A percentile compares a stretch with the other conserved stretches of the same genome.
Evolutionary conservation across 2,329 filamentous ascomycete genomes (phyloP).

Genomic region (Scorias spongiosa): DNA sequence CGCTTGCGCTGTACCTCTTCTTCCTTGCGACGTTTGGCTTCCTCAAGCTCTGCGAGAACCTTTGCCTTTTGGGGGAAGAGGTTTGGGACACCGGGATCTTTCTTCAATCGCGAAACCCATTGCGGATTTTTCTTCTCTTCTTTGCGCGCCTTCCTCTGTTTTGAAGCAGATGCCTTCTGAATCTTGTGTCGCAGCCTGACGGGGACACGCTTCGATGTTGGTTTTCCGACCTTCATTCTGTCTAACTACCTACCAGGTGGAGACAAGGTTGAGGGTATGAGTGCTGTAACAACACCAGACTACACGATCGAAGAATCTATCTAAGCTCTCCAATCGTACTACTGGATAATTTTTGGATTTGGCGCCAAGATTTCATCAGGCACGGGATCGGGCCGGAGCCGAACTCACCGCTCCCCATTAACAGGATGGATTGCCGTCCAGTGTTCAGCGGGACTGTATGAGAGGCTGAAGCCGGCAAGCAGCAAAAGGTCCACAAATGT

Average conservation of each 20-base stretch:
- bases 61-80: constrained; percentile 96
- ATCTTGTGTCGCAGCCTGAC: constrained; percentile 91
- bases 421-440: no score
- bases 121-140: constrained; percentile 89
- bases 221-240: constrained; percentile 36
- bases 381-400: no score
- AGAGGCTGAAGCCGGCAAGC: no score
- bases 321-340: no score
- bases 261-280: no score
- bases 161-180: constrained; percentile 76
- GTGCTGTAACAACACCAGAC: no score
- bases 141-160: constrained; percentile 83
- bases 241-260: neutral
- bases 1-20: constrained; percentile 59
- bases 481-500: no score
- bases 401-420: no score
- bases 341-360: neutral
- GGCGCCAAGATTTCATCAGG: neutral
- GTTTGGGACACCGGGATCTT: constrained; percentile 95
- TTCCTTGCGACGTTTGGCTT: constrained; percentile 63
- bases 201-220: constrained; percentile 82
- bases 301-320: no score
- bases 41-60: constrained; percentile 86
- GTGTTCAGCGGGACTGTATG: no score
- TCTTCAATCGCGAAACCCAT: constrained; percentile 92